phyloP scores from a whole-genome alignment of 106 monocot genomes.

The Cymbidium sinense region DNA sequence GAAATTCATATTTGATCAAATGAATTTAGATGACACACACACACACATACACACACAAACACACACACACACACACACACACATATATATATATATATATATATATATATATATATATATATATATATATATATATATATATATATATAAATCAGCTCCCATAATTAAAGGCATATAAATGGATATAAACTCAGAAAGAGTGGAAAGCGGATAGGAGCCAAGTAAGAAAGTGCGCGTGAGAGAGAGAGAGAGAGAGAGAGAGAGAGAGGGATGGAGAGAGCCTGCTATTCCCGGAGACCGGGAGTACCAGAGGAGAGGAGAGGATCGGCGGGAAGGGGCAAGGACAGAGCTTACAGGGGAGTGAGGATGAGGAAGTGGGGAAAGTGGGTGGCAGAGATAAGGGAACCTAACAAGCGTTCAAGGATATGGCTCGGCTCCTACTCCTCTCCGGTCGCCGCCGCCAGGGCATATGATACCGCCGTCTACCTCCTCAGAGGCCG shows the following conservation, averaged over 20 bases:
- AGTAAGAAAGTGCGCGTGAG: too few species aligned
- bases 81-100: too few species aligned
- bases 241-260: background rate
- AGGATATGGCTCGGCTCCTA: constrained; percentile 43
- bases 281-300: background rate
- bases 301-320: background rate
- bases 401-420: constrained; percentile 39
- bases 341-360: constrained; percentile 13
- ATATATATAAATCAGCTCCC: too few species aligned
- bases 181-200: too few species aligned
- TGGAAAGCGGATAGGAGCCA: background rate
- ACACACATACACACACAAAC: too few species aligned
- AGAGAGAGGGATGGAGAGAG: background rate
- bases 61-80: too few species aligned
- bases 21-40: too few species aligned
- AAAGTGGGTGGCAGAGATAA: constrained; percentile 43
- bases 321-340: background rate
- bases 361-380: constrained; percentile 52
- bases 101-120: too few species aligned
- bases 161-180: too few species aligned
- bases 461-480: constrained; percentile 40
- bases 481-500: constrained; percentile 28
- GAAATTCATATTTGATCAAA: too few species aligned
- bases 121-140: too few species aligned
- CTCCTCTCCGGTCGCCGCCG: constrained; percentile 37